These are phyloP conservation scores for Piper longum DNA, from an alignment of 164 flowering plant genomes.

Conservation along the genomic window DNA sequence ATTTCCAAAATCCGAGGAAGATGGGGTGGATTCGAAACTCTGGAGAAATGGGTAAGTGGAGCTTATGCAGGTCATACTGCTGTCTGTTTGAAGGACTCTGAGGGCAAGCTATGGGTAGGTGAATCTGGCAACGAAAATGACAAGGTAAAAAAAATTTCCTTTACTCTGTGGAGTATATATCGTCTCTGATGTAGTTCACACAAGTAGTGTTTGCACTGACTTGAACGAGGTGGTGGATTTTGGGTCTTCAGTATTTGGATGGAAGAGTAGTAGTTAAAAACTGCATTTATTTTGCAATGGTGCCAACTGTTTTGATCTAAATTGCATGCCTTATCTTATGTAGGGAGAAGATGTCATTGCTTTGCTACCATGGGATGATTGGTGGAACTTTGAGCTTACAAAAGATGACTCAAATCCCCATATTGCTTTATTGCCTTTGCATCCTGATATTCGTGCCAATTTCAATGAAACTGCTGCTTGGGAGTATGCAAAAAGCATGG, in stretches of 20 bases:
- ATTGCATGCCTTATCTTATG: not conserved
- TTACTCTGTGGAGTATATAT: not conserved
- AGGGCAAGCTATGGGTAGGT: slow-evolving; percentile 95
- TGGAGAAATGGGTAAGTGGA: slow-evolving; percentile 98
- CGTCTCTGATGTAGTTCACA: not conserved
- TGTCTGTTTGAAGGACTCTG: slow-evolving; percentile 82
- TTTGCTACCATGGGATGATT: slow-evolving; percentile 87
- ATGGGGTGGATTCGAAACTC: slow-evolving; percentile 98
- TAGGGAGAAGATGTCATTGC: slow-evolving; percentile 89
- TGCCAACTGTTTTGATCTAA: not conserved
- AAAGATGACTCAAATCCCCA: slow-evolving; percentile 93
- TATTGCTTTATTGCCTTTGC: slow-evolving; percentile 87
- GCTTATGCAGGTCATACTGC: slow-evolving; percentile 95
- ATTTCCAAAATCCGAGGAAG: slow-evolving; percentile 91
- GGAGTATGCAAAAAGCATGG: slow-evolving; percentile 88
- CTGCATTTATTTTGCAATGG: not conserved
- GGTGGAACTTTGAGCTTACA: slow-evolving; percentile 89
- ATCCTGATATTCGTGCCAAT: slow-evolving; percentile 73
- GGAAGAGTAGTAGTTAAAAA: too few species aligned
- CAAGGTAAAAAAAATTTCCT: slow-evolving; percentile 26
- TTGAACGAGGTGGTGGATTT: too few species aligned
- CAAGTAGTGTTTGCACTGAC: too few species aligned
- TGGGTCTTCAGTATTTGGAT: too few species aligned
- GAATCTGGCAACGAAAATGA: slow-evolving; percentile 96
- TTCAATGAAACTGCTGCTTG: slow-evolving; percentile 93